phyloP scores from a whole-genome alignment of 345 rosid species.

The Salix viminalis region DNA sequence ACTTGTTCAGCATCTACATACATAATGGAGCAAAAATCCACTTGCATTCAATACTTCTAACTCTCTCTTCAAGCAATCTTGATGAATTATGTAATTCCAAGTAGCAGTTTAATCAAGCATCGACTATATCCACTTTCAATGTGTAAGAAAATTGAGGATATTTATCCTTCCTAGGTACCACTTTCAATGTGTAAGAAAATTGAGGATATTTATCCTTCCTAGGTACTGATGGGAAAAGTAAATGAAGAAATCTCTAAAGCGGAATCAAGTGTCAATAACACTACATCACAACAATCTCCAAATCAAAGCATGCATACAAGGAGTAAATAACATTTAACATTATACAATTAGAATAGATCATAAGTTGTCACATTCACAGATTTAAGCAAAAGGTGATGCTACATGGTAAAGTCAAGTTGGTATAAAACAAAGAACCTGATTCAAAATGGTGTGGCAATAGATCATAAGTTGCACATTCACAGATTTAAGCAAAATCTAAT shows the following conservation, averaged over 20 bases:
- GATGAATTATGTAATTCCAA: not conserved
- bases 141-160: not conserved
- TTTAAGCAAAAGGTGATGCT: not conserved
- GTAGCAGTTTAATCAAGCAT: not conserved
- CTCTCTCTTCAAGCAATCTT: not conserved
- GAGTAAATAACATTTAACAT: too few species aligned
- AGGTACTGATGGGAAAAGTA: not conserved
- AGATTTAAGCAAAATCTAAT: not conserved
- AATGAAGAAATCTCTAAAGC: not conserved
- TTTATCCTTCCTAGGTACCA: not conserved
- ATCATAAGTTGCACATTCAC: not conserved
- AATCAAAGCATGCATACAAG: not conserved
- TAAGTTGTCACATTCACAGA: not conserved
- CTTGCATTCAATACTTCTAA: not conserved
- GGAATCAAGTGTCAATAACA: not conserved
- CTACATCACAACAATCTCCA: not conserved
- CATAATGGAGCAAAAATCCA: not conserved
- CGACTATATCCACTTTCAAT: not conserved
- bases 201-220: not conserved
- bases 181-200: not conserved
- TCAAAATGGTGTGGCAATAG: not conserved
- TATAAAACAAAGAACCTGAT: not conserved
- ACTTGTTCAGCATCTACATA: not conserved
- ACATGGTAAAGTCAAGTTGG: not conserved
- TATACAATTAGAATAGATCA: not conserved